Evolutionary conservation across 2,329 filamentous ascomycete genomes (phyloP).

Genomic region (Whalleya microplaca): DNA sequence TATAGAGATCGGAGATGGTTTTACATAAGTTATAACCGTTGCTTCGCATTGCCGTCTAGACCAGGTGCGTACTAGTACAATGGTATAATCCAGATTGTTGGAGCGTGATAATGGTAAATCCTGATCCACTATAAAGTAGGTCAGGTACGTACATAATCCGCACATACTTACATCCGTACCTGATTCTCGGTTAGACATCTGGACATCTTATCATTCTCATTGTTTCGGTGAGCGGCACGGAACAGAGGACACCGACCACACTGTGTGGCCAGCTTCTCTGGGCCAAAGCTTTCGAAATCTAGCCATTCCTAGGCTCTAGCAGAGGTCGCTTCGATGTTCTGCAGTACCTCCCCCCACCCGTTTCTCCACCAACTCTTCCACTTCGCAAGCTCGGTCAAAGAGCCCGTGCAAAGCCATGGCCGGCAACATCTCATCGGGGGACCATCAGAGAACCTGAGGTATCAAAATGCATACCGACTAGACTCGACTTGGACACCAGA

Average conservation of each 20-base stretch:
- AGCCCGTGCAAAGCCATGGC: not conserved
- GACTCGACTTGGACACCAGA: slow-evolving; percentile 1
- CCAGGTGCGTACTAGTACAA: too few relatives aligned
- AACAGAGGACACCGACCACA: too few relatives aligned
- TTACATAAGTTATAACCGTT: not conserved
- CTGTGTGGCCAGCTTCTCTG: too few relatives aligned
- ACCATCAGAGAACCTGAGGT: slow-evolving; percentile 2
- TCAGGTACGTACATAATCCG: too few relatives aligned
- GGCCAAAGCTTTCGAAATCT: too few relatives aligned
- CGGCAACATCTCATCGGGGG: not conserved
- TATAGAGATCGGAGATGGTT: not conserved
- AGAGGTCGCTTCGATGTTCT: too few relatives aligned
- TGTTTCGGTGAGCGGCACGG: too few relatives aligned
- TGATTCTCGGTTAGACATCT: too few relatives aligned
- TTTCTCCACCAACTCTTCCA: slow-evolving; percentile 17
- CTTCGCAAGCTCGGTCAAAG: slow-evolving; percentile 17
- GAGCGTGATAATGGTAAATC: not conserved
- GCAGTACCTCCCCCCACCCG: slow-evolving; percentile 5
- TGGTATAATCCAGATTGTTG: not conserved
- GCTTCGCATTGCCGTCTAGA: not conserved
- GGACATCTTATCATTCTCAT: too few relatives aligned
- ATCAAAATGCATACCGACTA: not conserved
- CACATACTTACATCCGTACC: too few relatives aligned
- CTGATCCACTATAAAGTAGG: not conserved
- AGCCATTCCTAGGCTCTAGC: too few relatives aligned